Base-by-base conservation (phyloP, 2,329 filamentous ascomycete species). In the Pezicula radicicola region DNA sequence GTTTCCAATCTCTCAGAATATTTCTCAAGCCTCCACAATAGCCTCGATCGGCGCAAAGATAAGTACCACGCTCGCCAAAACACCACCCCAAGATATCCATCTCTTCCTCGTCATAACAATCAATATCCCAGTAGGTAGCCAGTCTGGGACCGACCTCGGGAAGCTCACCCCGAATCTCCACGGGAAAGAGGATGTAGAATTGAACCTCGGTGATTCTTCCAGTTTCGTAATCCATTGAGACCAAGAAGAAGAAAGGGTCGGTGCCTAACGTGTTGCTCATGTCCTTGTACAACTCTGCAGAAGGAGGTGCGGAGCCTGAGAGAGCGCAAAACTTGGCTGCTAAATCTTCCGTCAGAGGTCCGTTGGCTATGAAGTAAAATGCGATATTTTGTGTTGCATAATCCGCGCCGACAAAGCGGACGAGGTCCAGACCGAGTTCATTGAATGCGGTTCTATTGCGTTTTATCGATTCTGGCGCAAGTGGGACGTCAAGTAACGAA, bases 71-170 rank as follows among this genome's bases (percentile, higher is more conserved):
- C 42, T 30, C 21, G 27, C 21, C 27, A 28, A 40, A 48, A 16
- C 35, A 41, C 46, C 46, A 48, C 36, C 46, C 19, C 18, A 48
- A 16, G 16, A 48, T 48, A 28, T 48, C 46, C 46, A 48, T 48
- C 35, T 40, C 46, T 21, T 48, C 46, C 18, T 40, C 46, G 10
- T 48, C 46, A 28, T 48, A 48, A 35, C 16, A 48, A 12, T 21
- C 19, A 18, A 48, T 16, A 30, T 48, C 46, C 46, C 46, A 48
- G 21, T 27, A 48, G 15, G 33, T 19, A 10, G 46, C 39, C n/a
- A 48, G 36, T 10, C 19, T 7, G 9, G 46, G 35, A 27, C 46
- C 46, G 30, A 48, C 46, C 21, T 48, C 46, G 19, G 46, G 46
- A 15, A 48, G 46, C 15, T 36, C 46, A n/a, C 46, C 46, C 2